Evolutionary conservation across 495 filamentous ascomycete genomes (phyloP).

Genomic region (Lepidopterella palustris): DNA sequence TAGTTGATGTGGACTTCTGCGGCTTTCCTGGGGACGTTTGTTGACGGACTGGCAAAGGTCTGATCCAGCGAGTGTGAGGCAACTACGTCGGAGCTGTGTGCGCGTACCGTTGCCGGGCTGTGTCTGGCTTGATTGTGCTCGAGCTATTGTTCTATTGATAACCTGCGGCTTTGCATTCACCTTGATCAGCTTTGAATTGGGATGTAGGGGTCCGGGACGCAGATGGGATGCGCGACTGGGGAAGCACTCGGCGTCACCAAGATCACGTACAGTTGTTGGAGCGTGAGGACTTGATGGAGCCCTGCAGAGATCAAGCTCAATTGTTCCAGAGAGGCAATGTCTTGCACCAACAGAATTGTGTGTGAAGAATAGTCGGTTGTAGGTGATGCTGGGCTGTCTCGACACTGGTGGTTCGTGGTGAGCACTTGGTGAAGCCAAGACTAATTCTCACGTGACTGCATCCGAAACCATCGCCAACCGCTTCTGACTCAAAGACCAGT

Average conservation of each 20-base stretch:
- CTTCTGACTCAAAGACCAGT: no score
- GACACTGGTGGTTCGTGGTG: background rate
- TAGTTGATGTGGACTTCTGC: conserved; percentile 3
- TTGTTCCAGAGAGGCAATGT: background rate
- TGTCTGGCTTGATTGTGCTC: background rate
- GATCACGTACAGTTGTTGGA: background rate
- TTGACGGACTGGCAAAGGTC: background rate
- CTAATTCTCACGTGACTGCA: background rate
- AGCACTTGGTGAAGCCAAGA: background rate
- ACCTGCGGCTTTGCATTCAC: background rate
- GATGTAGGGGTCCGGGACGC: background rate
- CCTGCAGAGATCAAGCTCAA: background rate
- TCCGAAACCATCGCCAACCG: no score
- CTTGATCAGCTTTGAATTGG: background rate
- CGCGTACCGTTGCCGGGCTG: background rate
- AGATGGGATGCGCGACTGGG: conserved; percentile 1
- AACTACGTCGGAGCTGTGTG: background rate
- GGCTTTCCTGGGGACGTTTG: background rate
- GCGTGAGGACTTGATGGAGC: background rate
- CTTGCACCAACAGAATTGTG: background rate
- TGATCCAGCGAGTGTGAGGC: background rate
- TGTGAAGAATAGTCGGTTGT: conserved; percentile 2
- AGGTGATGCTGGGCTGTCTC: background rate
- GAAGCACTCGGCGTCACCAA: background rate
- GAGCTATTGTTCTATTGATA: background rate